Evolutionary conservation across 2,329 filamentous ascomycete species (phyloP), one percentile per base, ranked within the genome.

Genomic region (Xylaria multiplex): DNA sequence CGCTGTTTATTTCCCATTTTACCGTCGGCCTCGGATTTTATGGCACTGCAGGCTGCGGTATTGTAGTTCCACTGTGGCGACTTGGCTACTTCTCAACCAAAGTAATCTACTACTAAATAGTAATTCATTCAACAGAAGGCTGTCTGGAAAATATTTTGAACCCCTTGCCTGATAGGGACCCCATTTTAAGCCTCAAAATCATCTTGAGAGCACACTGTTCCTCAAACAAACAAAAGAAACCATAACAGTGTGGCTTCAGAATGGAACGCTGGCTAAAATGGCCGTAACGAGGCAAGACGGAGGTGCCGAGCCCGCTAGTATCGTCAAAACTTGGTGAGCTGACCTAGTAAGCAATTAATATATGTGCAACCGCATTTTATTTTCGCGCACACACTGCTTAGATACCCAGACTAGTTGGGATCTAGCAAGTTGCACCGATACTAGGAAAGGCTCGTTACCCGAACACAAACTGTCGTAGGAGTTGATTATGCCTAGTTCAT

Each of bases 291-390:
- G 16, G 40, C 22, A 57, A 13, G 13, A 48, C 66, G 66, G 66
- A 27, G 22, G 30, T 37, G 37, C 63, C 66, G 66, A 68, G 42
- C 9, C 55, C 7, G 42, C 24, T 24, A 27, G 49, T 22, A 48
- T 14, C 11, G 32, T 35, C 32, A 24, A 46, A 16, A 4, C 42
- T 42, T 35, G 37, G 35, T 13, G 53, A 60, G 65, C 65, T 67
- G 65, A 67, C 58, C 14, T 61, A 52, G 59, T 68, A 60, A 68
- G 59, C 66, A 64, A 64, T 64, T 58, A 64, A 68, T 60, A 37
- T 35, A 66, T 14, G 3, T 57, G 62, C 32, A 55, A 62, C 55
- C 27, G 46, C 43, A 49, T 42, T 54, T n/a, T 13, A 46, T 19
- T 32, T 35, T 45, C 35, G 42, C 32, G 55, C 49, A n/a, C 24